These are phyloP conservation scores for Elsinoe arachidis DNA, from an alignment of 2,329 filamentous ascomycete species.

Conservation along the genomic window DNA sequence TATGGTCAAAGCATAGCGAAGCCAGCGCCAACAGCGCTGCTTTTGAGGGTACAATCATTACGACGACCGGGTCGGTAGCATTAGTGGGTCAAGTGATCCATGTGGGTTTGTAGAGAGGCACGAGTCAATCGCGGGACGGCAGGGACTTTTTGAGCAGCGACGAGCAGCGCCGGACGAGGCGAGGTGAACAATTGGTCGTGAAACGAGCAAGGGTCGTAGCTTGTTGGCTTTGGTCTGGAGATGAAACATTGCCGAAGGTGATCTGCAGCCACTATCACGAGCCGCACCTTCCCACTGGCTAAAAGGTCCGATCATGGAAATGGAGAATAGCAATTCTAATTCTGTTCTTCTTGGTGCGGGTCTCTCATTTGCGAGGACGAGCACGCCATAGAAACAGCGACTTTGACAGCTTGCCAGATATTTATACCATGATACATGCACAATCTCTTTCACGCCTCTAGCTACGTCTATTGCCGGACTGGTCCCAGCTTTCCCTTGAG, in stretches of 20 bases:
- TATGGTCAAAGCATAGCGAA: conserved; percentile 22
- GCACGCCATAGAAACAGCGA: too few species aligned
- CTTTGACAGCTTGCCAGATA: too few species aligned
- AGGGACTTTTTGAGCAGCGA: background rate
- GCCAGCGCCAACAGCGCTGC: conserved; percentile 24
- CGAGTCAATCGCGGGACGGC: conserved; percentile 1
- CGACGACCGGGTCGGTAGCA: background rate
- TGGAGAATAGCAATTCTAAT: too few species aligned
- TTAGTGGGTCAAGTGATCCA: background rate
- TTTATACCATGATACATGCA: background rate
- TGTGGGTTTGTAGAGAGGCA: background rate
- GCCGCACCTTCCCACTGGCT: background rate
- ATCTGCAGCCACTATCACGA: background rate
- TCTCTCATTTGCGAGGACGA: too few species aligned
- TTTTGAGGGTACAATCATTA: conserved; percentile 22
- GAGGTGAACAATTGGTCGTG: background rate
- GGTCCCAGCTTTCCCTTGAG: background rate
- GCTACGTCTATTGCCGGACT: background rate
- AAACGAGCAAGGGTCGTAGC: conserved; percentile 6
- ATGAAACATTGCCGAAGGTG: background rate
- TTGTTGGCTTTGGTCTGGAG: background rate
- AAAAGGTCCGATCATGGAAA: background rate
- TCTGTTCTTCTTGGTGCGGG: too few species aligned
- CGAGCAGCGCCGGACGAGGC: background rate
- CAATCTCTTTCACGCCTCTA: background rate